phyloP scores from a whole-genome alignment of 495 filamentous ascomycete species.

The Penicillium flavigenum region DNA sequence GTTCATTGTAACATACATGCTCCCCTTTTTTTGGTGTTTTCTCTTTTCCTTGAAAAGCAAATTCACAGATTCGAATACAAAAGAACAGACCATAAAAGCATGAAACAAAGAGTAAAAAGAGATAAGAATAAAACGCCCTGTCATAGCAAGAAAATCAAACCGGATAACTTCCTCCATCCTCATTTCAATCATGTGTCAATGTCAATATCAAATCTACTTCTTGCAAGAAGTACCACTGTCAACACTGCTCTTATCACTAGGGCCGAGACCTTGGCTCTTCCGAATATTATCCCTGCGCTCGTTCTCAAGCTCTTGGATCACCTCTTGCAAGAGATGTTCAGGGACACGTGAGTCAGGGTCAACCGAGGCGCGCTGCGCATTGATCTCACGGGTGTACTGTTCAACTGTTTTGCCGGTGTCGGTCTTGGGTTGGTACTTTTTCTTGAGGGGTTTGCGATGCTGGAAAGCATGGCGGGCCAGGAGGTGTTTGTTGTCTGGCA shows the following conservation, averaged over 20 bases:
- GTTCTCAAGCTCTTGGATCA: neutral
- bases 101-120: neutral
- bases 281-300: neutral
- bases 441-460: conserved; percentile 7
- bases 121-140: neutral
- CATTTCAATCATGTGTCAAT: neutral
- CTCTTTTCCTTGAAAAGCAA: neutral
- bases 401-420: conserved; percentile 7
- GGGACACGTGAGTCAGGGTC: conserved; percentile 3
- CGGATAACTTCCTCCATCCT: neutral
- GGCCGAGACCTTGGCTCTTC: neutral
- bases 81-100: neutral
- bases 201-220: conserved; percentile 2
- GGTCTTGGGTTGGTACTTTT: conserved; percentile 8
- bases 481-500: conserved; percentile 20
- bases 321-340: neutral
- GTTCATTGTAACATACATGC: neutral
- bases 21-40: neutral
- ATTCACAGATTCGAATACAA: neutral
- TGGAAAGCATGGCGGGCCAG: conserved; percentile 5
- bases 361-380: neutral
- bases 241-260: neutral
- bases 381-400: conserved; percentile 7
- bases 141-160: conserved; percentile 1
- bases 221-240: neutral